Base-by-base conservation (phyloP, 2,329 filamentous ascomycete genomes). In the Pyricularia pennisetigena region DNA sequence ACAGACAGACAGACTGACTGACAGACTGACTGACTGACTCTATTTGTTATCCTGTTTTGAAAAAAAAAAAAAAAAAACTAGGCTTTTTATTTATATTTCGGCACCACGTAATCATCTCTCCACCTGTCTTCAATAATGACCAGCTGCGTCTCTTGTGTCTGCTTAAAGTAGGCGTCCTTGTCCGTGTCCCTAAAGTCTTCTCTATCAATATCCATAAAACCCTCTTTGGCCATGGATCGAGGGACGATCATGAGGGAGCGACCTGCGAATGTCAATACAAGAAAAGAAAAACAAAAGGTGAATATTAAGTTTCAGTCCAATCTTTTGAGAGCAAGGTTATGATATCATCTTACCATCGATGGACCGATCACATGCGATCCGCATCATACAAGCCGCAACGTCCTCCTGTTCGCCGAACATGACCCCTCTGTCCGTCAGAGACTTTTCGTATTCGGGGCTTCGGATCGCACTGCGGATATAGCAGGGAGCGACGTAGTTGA, bases 401-500 rank as follows among this genome's bases (percentile, higher is more conserved):
- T 54, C 41, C 20, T 54, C 41, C 20, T 54, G 41, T 9, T 54
- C 41, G 12, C 41, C 41, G n/a, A 54, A 54, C 6, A n/a, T 5
- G 8, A 54, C 41, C 20, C 41, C 41, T 6, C 5, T 54, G 3
- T 54, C 41, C 20, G 20, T 54, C 41, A 54, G n/a, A n/a, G 41
- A 54, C 20, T 54, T 54, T 54, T 54, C 41, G 41, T 54, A 54
- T n/a, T 54, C 41, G 20, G 41, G 5, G 10, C 41, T 54, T 54
- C 41, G 16, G 41, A 54, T 54, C 4, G 41, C 41, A 54, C 41
- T 54, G 41, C 41, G 41, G 20, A 54, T 54, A 20, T 75, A 82
- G 73, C 80, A 82, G 9, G 80, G 81, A 0, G 79, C 80, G 1
- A 82, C 79, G 59, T 82, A 79, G 67, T 81, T 82, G 64, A 84